Percentiles rank a stretch among this genome's conserved stretches.
These are phyloP conservation scores for Tricholoma bakamatsutake DNA, from an alignment of 768 basidiomycete genomes.

Conservation along the genomic window DNA sequence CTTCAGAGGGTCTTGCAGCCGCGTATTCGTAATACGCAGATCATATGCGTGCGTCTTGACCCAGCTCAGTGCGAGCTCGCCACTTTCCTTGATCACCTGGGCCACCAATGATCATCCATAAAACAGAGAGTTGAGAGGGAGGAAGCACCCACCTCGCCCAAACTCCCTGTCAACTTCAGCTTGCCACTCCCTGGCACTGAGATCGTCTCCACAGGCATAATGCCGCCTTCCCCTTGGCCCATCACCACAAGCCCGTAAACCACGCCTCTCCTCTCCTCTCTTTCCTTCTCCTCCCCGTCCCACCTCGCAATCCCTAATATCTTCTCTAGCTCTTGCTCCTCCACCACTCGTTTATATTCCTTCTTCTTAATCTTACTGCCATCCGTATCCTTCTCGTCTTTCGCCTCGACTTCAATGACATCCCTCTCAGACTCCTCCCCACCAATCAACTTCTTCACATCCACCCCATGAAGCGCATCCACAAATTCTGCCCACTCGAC, in stretches of 20 bases:
- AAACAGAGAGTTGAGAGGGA: neutral
- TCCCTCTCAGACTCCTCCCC: conserved; percentile 11
- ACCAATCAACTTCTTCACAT: conserved; percentile 10
- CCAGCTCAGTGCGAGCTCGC: conserved; percentile 88
- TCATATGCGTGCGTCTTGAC: conserved; percentile 83
- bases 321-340: conserved; percentile 68
- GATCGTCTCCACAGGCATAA: conserved; percentile 81
- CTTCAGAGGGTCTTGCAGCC: conserved; percentile 70
- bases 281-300: conserved; percentile 75
- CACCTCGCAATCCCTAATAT: conserved; percentile 78
- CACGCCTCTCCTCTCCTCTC: conserved; percentile 68
- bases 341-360: conserved; percentile 56
- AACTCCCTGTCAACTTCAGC: conserved; percentile 74
- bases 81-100: conserved; percentile 87
- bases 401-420: conserved; percentile 11
- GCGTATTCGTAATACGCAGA: conserved; percentile 65
- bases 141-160: conserved; percentile 58
- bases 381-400: neutral
- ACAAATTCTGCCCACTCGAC: conserved; percentile 82
- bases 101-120: neutral
- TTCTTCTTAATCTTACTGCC: conserved; percentile 13
- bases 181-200: conserved; percentile 69
- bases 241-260: conserved; percentile 88
- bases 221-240: conserved; percentile 81
- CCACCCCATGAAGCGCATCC: conserved; percentile 27